A percentile compares a stretch with the other conserved stretches of the same genome.
Conservation (phyloP, 2,329 filamentous ascomycete species). For the Fusarium ramigenum region DNA sequence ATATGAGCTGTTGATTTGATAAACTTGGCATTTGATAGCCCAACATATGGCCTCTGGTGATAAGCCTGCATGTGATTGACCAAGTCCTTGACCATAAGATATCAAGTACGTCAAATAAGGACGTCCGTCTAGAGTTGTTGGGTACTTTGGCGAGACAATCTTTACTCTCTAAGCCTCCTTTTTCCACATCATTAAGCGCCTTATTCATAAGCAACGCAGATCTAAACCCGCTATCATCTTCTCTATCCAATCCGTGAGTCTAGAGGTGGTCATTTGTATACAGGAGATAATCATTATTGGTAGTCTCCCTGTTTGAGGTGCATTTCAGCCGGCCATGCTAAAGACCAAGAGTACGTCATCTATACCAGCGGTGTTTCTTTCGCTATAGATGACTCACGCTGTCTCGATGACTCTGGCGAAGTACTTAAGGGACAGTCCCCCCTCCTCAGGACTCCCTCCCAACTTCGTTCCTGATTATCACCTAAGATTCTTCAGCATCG, state of each 20-base stretch:
- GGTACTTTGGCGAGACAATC: background rate
- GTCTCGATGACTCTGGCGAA: background rate
- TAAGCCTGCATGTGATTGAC: background rate
- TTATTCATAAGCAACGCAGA: background rate
- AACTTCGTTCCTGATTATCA: background rate
- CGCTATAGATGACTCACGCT: background rate
- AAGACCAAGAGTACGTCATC: background rate
- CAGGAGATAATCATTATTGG: background rate
- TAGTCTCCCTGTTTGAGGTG: background rate
- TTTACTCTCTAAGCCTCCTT: background rate
- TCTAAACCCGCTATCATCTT: background rate
- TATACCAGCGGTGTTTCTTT: background rate
- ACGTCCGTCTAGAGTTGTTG: background rate
- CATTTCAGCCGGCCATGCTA: background rate
- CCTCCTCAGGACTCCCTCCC: background rate
- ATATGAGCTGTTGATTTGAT: background rate
- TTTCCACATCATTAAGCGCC: background rate
- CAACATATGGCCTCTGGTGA: background rate
- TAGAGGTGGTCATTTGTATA: background rate
- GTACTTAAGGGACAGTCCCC: background rate
- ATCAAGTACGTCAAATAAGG: background rate
- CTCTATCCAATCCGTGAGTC: background rate
- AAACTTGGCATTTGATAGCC: background rate
- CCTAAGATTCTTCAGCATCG: rapidly evolving
- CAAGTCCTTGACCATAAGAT: background rate